Conservation (phyloP, 1,139 yeast genomes). For the Barnettozyma hawaiiensis region DNA sequence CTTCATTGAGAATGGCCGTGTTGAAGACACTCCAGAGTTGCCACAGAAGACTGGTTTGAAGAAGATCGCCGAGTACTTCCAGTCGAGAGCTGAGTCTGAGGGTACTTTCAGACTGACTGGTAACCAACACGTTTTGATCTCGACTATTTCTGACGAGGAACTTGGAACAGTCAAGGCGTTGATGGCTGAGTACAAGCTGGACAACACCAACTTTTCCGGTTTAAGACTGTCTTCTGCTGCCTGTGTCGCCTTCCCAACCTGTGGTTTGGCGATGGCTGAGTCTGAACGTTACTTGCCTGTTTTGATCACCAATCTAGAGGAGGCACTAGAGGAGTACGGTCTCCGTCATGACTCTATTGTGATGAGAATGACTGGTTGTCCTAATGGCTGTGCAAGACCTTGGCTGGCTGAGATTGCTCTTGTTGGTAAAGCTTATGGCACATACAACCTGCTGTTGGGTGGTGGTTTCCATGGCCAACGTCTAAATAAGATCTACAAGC, state of each 20-base stretch:
- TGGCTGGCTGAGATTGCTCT: slow-evolving; percentile 96
- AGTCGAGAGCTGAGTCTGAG: slow-evolving; percentile 33
- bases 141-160: slow-evolving; percentile 67
- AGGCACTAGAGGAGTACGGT: slow-evolving; percentile 83
- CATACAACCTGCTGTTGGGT: slow-evolving; percentile 91
- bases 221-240: slow-evolving; percentile 89
- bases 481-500: slow-evolving; percentile 81
- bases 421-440: slow-evolving; percentile 92
- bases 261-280: slow-evolving; percentile 99
- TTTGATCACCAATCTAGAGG: slow-evolving; percentile 75
- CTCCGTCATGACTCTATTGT: slow-evolving; percentile 91
- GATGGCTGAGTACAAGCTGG: slow-evolving; percentile 71
- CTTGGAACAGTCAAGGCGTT: slow-evolving; percentile 56
- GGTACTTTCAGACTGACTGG: slow-evolving; percentile 95
- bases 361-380: slow-evolving; percentile 99
- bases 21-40: slow-evolving; percentile 84
- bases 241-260: slow-evolving; percentile 97
- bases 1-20: slow-evolving; percentile 94
- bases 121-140: slow-evolving; percentile 84
- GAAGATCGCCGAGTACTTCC: slow-evolving; percentile 67
- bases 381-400: slow-evolving; percentile 98
- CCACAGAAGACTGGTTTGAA: slow-evolving; percentile 88
- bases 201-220: slow-evolving; percentile 78
- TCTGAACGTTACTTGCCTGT: slow-evolving; percentile 91
- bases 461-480: slow-evolving; percentile 96